Base-by-base conservation (phyloP, 495 filamentous ascomycete genomes). In the Bathelium albidoporum region DNA sequence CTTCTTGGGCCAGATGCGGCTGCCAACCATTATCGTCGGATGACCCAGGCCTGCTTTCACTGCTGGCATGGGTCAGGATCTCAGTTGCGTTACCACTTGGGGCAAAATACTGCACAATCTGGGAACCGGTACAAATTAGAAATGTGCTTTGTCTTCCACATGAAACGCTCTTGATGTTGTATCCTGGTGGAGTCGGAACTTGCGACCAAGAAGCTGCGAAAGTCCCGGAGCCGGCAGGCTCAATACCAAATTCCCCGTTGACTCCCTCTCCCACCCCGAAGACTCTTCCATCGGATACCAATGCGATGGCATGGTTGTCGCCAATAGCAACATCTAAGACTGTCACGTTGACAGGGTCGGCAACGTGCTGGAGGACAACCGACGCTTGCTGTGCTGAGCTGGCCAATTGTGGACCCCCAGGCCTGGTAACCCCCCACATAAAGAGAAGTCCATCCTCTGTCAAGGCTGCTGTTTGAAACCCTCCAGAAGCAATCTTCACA, bases 361-460 rank as follows among this genome's bases (percentile, higher is more conserved):
- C 60, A 31, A 52, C 39, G 18, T 20, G 41, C 72, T 65, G 2
- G 10, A 55, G 24, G 5, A 16, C 5, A 16, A 29, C 24, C 20
- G 49, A 20, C 7, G 26, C 24, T 7, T 26, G 22, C 16, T 20
- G 22, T 10, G 16, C 24, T 24, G 24, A 55, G 5, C 2, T 10
- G 0, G 49, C 4, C 20, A 55, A 1, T 2, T 55, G 49, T 11
- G 49, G 24, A 43, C 61, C 34, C 58, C 39, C 32, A 76, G 59
- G 59, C 24, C 32, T 59, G 11, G 44, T 32, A 22, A 39, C 72
- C 58, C 87, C 85, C 87, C 87, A 90, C 45, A 82, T 64, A 70
- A 89, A 89, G 2, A 88, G 70, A 68, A 86, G 85, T 45, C 76
- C 70, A 1, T 83, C 81, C 1, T 71, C 67, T 0, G 82, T 85